A percentile compares a stretch with the other conserved stretches of the same genome.
Conservation (phyloP, 768 basidiomycete species). For the Phylloporus rhodoxanthus region DNA sequence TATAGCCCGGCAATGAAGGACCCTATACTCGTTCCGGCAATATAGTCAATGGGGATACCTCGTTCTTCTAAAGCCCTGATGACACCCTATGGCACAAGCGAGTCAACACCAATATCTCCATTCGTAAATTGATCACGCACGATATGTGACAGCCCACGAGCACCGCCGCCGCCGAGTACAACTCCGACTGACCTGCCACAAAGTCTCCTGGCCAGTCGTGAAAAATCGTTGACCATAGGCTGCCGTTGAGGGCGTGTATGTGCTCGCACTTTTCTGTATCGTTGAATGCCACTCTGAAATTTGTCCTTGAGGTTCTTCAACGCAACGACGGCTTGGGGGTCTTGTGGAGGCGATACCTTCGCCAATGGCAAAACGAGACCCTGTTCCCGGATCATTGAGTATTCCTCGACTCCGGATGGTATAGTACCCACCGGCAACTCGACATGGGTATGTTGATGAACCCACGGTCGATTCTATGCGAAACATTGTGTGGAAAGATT, state of each 20-base stretch:
- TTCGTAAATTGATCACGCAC: slow-evolving; percentile 33
- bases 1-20: slow-evolving; percentile 91
- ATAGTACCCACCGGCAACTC: slow-evolving; percentile 66
- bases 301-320: slow-evolving; percentile 90
- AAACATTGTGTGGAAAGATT: slow-evolving; percentile 1
- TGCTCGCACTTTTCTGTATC: slow-evolving; percentile 65
- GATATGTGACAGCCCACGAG: slow-evolving; percentile 76
- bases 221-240: slow-evolving; percentile 87
- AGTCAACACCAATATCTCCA: slow-evolving; percentile 4
- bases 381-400: slow-evolving; percentile 32
- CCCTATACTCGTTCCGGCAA: slow-evolving; percentile 92
- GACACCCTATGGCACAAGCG: slow-evolving; percentile 56
- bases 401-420: background rate
- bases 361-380: slow-evolving; percentile 63
- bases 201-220: slow-evolving; percentile 81
- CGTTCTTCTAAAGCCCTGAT: slow-evolving; percentile 88
- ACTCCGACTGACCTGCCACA: slow-evolving; percentile 92
- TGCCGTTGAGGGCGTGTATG: slow-evolving; percentile 66
- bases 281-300: slow-evolving; percentile 84
- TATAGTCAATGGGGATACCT: slow-evolving; percentile 89
- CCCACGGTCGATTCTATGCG: slow-evolving; percentile 84
- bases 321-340: slow-evolving; percentile 82
- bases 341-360: slow-evolving; percentile 60
- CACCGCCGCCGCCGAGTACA: slow-evolving; percentile 96
- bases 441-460: slow-evolving; percentile 93